Base-by-base conservation (phyloP, 2,329 filamentous ascomycete species). In the Fusarium buxicola region DNA sequence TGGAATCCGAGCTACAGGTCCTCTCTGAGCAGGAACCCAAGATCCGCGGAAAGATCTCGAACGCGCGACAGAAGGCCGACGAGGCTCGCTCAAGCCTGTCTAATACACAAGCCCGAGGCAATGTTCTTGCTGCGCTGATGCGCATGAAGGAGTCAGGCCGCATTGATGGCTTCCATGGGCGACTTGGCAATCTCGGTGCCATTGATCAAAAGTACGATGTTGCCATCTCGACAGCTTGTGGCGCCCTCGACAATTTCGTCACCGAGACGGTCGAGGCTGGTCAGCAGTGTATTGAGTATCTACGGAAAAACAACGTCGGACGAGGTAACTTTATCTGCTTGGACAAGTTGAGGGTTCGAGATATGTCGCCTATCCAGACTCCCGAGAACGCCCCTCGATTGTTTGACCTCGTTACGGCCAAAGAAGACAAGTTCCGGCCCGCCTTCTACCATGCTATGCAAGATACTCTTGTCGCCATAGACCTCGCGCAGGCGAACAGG, bases 271-370 rank as follows among this genome's bases (percentile, higher is more conserved):
- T 98, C 12, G 95, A 98, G 71, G 92, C 93, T 56, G 95, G 94
- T 64, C 95, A 99, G 76, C 94, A 98, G 75, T 99, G 96, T 76
- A 98, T 99, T 63, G 95, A 98, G 73, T 95, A 99, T 72, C 84
- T 99, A 11, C 89, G 95, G 53, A 99, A 98, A 82, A 99, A 97
- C 70, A 97, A 97, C 68, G 88, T 99, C 4, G 95, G 95, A 11
- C 89, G 96, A 69, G 95, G 94, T 58, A 97, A 97, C 79, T 98
- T 99, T 75, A 98, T 99, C 71, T 92, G 95, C 66, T 84, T 99
- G 13, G 92, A 99, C 76, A 93, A 94, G 73, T 82, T 98, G 44
- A 87, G 92, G 21, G 82, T 85, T 28, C 87, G 92, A 48, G 92
- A 97, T 70, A 80, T 98, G 69, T 89, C 89, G 2, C 80, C 86